These are phyloP conservation scores for Baudoinia panamericana DNA, from an alignment of 495 filamentous ascomycete species.

Conservation along the genomic window DNA sequence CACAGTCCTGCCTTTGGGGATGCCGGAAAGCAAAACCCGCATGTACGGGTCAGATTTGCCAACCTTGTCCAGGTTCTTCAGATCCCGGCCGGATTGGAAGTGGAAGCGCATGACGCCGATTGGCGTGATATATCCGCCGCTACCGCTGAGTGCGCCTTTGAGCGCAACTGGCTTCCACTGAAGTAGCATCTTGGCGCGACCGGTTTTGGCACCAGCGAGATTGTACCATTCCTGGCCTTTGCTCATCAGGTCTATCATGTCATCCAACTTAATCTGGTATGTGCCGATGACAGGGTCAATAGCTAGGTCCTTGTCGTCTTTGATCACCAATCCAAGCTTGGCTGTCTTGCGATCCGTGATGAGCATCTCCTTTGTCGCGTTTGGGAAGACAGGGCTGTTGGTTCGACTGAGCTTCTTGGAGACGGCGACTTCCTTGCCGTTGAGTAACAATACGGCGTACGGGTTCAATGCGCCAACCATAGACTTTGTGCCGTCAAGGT, in stretches of 20 bases:
- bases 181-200: conserved; percentile 73
- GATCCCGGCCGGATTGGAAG: conserved; percentile 65
- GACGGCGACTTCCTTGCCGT: conserved; percentile 72
- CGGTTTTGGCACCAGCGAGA: conserved; percentile 64
- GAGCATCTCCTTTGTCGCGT: conserved; percentile 80
- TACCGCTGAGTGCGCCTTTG: conserved; percentile 55
- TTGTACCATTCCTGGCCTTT: conserved; percentile 97
- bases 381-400: conserved; percentile 88
- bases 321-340: conserved; percentile 79
- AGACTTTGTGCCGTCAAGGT: conserved; percentile 81
- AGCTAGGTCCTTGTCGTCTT: conserved; percentile 77
- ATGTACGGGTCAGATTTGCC: conserved; percentile 96
- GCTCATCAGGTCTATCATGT: conserved; percentile 79
- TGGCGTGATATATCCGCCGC: conserved; percentile 81
- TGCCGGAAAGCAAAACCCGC: conserved; percentile 73
- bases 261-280: conserved; percentile 87
- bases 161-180: conserved; percentile 93
- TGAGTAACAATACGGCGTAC: conserved; percentile 75
- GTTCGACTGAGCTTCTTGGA: conserved; percentile 87
- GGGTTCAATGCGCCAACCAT: conserved; percentile 80
- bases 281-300: conserved; percentile 76
- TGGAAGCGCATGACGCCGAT: conserved; percentile 91
- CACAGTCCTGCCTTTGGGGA: conserved; percentile 81
- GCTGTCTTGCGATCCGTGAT: conserved; percentile 85
- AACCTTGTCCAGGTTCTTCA: conserved; percentile 87